Conservation (phyloP, 768 basidiomycete genomes). For the Brasilioporus rufonigricans region DNA sequence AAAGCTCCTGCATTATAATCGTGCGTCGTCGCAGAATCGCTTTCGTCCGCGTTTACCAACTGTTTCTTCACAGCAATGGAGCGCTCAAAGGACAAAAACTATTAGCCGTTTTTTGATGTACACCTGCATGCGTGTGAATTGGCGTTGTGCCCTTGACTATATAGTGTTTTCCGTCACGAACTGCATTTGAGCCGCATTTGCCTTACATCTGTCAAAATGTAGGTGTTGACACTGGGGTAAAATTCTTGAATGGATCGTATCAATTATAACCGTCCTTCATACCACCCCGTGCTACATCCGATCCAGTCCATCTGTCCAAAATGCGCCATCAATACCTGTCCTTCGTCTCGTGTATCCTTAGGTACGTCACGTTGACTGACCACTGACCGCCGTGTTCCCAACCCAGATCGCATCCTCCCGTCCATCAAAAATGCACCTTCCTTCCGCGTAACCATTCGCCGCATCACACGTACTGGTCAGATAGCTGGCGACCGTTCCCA, state of each 20-base stretch:
- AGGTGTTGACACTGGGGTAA: not conserved
- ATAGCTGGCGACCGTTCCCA: not conserved
- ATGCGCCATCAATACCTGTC: no score
- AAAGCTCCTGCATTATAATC: constrained; percentile 94
- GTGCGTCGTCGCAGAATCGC: constrained; percentile 45
- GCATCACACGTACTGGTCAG: not conserved
- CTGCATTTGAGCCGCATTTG: not conserved
- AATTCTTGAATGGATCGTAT: no score
- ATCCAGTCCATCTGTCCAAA: no score
- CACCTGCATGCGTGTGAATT: not conserved
- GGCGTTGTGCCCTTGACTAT: not conserved
- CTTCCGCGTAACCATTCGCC: not conserved
- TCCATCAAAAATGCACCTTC: constrained; percentile 6
- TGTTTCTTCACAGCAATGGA: constrained; percentile 26
- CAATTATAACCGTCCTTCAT: no score
- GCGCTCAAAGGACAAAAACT: constrained; percentile 30
- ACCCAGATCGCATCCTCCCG: not conserved
- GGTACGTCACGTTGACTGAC: not conserved
- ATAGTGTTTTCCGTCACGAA: no score
- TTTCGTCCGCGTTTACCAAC: not conserved
- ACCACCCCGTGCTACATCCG: no score
- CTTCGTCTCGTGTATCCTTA: no score
- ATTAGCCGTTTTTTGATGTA: constrained; percentile 3
- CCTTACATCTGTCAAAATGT: not conserved
- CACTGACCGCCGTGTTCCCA: not conserved